These are phyloP conservation scores for Asterella californica DNA, from an alignment of 225 moss, liverwort and hornwort genomes.

Conservation along the genomic window DNA sequence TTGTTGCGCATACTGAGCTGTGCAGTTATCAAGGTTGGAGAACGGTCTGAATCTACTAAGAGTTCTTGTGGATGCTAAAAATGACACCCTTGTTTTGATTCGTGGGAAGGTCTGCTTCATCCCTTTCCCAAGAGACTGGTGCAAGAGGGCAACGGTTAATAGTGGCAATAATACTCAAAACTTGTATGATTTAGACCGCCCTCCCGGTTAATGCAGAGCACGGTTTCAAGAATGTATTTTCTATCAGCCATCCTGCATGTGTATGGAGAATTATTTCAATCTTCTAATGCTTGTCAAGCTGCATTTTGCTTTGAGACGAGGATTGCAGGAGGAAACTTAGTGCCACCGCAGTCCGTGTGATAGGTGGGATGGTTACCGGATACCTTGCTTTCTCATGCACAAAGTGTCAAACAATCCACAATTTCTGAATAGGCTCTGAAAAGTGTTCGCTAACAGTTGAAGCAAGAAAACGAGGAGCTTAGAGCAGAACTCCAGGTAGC, in stretches of 20 bases:
- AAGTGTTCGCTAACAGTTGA: constrained; percentile 50
- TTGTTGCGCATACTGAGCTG: background rate
- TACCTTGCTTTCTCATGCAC: background rate
- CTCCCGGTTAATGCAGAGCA: background rate
- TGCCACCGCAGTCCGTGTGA: background rate
- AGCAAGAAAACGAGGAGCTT: constrained; percentile 95
- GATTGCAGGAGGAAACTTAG: background rate
- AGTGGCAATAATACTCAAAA: background rate
- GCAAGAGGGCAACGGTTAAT: background rate
- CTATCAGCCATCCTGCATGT: background rate
- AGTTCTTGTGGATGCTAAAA: constrained; percentile 94
- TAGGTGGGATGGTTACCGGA: no score
- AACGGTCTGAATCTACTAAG: constrained; percentile 61
- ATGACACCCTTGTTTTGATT: constrained; percentile 91
- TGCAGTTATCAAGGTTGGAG: constrained; percentile 82
- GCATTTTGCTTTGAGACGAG: background rate
- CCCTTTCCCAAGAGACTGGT: background rate
- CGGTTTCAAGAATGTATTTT: background rate
- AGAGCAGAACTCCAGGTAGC: constrained; percentile 54
- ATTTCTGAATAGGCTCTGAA: background rate
- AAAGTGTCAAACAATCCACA: background rate
- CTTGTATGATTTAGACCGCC: background rate
- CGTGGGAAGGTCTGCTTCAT: constrained; percentile 69
- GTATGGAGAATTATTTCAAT: background rate
- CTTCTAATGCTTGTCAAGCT: background rate